Evolutionary conservation across 2,329 filamentous ascomycete species (phyloP), one percentile per base, ranked within the genome.

Genomic region (Pseudocercospora fijiensis): DNA sequence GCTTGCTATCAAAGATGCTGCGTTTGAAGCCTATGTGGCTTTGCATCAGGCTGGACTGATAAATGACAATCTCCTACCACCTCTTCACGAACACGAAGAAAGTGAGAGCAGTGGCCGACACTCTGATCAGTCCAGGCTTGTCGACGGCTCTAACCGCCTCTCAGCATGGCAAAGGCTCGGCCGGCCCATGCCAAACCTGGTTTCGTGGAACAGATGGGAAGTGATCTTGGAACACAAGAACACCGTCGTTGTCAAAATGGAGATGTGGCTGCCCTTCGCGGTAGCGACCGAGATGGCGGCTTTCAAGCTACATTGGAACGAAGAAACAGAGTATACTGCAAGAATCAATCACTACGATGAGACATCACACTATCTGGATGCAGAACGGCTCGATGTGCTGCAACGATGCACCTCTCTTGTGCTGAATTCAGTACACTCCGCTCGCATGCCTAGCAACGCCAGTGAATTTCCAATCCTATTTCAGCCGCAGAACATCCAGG

Each of bases 1-100:
- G 62, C 87, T 86, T 69, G 92, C 92, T 0, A 87, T 82, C 69
- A 91, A 90, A 72, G 94, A 97, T 75, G 91, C 89, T 0, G 90
- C 91, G 0, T 95, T 96, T 65, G 85, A 91, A 71, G 90, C 92
- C 0, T 96, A 93, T 72, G 77, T 85, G 22, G 81, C 81, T 4
- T 80, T 98, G 0, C 87, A 94, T 72, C 70, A 84, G 7, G 88
- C 85, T 26, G 89, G 89, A 0, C 79, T 97, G 4, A 77, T 98
- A 1, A 92, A 91, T 65, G 85, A 96, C 13, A 83, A 96, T 70
- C 77, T 97, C 0, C 80, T 96, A 45, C 94, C 94, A 4, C 72
- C 77, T 8, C 78, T 83, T 62, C 71, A 68, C 67, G 55, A 70
- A 53, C 66, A 67, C 30, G 68, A 26, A 41, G 37, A 62, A 3